Conservation (phyloP, 2,329 filamentous ascomycete species). For the Fusarium papillatum region DNA sequence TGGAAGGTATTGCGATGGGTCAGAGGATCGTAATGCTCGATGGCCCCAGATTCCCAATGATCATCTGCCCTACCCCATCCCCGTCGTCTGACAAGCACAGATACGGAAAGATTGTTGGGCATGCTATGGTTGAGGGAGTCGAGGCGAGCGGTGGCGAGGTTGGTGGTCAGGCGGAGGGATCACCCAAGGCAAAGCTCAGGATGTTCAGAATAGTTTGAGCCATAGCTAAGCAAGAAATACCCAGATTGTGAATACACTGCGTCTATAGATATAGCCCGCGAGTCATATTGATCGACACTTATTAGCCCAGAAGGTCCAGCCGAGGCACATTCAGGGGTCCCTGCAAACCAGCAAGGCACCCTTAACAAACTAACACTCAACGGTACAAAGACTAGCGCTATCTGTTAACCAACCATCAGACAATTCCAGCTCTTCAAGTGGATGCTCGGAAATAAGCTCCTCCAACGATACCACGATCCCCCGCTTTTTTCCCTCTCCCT, state of each 20-base stretch:
- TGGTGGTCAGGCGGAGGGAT: not conserved
- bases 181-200: not conserved
- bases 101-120: not conserved
- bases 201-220: not conserved
- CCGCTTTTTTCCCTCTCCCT: slow-evolving; percentile 30
- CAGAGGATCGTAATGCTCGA: not conserved
- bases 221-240: not conserved
- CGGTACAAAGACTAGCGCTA: not conserved
- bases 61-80: not conserved
- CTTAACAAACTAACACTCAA: not conserved
- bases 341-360: not conserved
- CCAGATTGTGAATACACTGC: not conserved
- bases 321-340: slow-evolving; percentile 9
- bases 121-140: not conserved
- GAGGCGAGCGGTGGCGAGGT: not conserved
- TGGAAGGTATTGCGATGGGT: not conserved
- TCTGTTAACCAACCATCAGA: slow-evolving; percentile 13
- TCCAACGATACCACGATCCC: slow-evolving; percentile 7
- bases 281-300: not conserved
- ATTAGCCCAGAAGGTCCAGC: slow-evolving; percentile 29
- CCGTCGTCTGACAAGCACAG: not conserved
- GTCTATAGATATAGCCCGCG: no score
- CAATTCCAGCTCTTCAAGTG: slow-evolving; percentile 13
- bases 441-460: slow-evolving; percentile 21
- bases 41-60: not conserved